Base-by-base conservation (phyloP, 345 rosid species). In the Gossypium arboreum region DNA sequence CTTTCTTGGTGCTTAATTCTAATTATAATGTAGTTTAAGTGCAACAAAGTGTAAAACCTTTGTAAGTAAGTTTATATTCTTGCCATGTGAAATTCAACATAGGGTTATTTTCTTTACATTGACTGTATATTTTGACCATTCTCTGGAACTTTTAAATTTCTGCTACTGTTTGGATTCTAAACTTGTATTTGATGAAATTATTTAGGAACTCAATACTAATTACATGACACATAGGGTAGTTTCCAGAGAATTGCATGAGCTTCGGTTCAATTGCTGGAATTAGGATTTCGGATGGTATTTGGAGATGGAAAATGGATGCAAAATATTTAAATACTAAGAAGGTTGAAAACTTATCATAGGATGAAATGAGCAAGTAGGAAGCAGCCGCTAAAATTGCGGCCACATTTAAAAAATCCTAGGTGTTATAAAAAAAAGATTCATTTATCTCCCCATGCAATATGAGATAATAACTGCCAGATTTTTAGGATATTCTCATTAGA, bases 301-400 rank as follows among this genome's bases (percentile, higher is more conserved):
- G n/a, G 57, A 52, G 57, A 18, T 52, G n/a, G 57, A 52, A 52
- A 52, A 18, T 52, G 20, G 57, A 17, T 5, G 41, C 7, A 34
- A 17, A 52, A 52, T 17, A 16, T 52, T 54, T 18, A 54, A 10
- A 55, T 55, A 55, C 59, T 3, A 8, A 2, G 12, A 18, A 18
- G 59, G 59, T 18, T 8, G 59, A 55, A n/a, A 55, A 55, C 59
- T 34, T 34, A 5, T 34, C 41, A 5, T n/a, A 55, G 12, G 10
- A 10, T 18, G 20, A 55, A 55, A 55, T 8, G 12, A 55, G 59
- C 59, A 18, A 55, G 59, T 8, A 55, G 59, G 59, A 15, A 55
- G 59, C 59, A 55, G 24, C 59, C 9, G 4, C 24, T 18, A 55
- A 55, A 55, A 8, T 18, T 3, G 24, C 91, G 27, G n/a, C 12